Evolutionary conservation across 345 rosid genomes (phyloP).

Genomic region (Fremontodendron californicum): DNA sequence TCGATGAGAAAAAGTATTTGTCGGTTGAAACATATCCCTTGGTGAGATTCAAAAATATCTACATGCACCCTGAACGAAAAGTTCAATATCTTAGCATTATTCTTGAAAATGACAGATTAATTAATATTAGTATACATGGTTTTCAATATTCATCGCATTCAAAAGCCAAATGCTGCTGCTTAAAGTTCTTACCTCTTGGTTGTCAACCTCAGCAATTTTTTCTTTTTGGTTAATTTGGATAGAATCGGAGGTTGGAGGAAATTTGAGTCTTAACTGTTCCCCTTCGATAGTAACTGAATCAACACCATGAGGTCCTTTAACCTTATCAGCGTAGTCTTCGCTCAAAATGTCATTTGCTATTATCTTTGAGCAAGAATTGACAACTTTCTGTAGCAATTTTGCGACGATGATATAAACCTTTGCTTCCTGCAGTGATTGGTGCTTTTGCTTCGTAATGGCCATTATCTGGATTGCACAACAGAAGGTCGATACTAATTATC

Average conservation of each 20-base stretch:
- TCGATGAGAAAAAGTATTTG: background rate
- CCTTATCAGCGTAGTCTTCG: background rate
- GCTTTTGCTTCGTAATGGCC: background rate
- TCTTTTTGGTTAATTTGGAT: background rate
- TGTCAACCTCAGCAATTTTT: background rate
- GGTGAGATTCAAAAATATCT: background rate
- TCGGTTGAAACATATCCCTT: background rate
- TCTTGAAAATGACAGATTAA: background rate
- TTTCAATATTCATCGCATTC: background rate
- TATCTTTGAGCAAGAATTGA: background rate
- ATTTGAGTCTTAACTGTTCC: background rate
- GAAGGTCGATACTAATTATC: background rate
- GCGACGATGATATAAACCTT: background rate
- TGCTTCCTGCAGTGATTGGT: background rate
- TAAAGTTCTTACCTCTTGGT: background rate
- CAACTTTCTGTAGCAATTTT: background rate
- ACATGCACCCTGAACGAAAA: background rate
- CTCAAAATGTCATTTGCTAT: background rate
- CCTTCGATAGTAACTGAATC: background rate
- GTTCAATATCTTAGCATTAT: background rate
- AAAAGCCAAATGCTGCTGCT: background rate
- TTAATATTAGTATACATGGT: background rate
- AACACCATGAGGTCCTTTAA: background rate
- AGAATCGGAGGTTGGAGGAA: background rate
- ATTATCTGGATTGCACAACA: background rate